Evolutionary conservation across 805 yeast genomes (phyloP).

Genomic region (Teunomyces pallodes): DNA sequence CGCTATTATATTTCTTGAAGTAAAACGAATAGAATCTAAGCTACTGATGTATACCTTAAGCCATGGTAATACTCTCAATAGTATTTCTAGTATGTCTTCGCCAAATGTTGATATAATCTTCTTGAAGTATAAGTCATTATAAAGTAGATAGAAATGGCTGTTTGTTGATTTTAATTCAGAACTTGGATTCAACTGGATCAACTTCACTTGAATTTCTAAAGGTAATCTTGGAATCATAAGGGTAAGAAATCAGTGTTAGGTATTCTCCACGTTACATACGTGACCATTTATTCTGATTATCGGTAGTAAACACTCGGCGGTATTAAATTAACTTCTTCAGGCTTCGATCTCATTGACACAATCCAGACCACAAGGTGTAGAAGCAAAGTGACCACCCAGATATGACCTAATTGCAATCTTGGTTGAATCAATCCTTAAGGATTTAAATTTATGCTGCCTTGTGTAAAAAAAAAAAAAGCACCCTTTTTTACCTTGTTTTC

Average conservation of each 20-base stretch:
- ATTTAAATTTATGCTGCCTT: too few species aligned
- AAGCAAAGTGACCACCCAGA: too few species aligned
- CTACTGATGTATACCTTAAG: conserved; percentile 35
- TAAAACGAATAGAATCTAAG: conserved; percentile 34
- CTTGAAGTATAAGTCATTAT: conserved; percentile 49
- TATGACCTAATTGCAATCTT: too few species aligned
- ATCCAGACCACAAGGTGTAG: too few species aligned
- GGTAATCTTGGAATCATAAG: conserved; percentile 30
- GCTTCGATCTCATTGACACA: too few species aligned
- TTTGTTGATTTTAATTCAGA: conserved; percentile 33
- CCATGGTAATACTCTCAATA: conserved; percentile 38
- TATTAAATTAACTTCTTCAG: too few species aligned
- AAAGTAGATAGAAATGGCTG: conserved; percentile 45
- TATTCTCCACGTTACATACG: not conserved
- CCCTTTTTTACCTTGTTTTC: too few species aligned
- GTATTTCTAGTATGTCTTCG: conserved; percentile 28
- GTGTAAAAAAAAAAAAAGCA: too few species aligned
- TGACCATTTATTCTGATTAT: too few species aligned
- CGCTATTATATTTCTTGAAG: conserved; percentile 25
- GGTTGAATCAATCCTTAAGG: too few species aligned
- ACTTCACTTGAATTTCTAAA: conserved; percentile 39
- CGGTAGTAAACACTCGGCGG: too few species aligned
- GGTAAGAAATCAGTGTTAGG: not conserved
- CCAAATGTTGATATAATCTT: conserved; percentile 38
- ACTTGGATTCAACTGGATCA: conserved; percentile 32